Conservation (phyloP, 805 yeast genomes). For the Kregervanrija delftensis region DNA sequence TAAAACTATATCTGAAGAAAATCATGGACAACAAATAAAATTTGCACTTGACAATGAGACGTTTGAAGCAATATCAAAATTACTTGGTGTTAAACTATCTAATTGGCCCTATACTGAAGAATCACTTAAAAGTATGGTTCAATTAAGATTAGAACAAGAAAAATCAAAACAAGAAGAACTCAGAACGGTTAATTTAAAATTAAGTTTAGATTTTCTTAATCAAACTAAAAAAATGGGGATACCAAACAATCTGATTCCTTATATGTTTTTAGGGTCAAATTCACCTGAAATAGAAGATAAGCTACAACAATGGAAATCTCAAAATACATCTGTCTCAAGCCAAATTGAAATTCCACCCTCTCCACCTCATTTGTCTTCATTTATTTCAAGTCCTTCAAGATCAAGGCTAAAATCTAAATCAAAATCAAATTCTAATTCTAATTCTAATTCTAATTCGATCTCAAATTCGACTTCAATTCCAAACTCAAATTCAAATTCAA, state of each 20-base stretch:
- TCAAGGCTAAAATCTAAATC: not conserved
- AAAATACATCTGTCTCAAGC: not conserved
- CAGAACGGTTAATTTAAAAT: slow-evolving; percentile 26
- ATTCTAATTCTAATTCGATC: not conserved
- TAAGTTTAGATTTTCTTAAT: slow-evolving; percentile 32
- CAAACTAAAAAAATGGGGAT: slow-evolving; percentile 18
- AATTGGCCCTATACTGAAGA: slow-evolving; percentile 7
- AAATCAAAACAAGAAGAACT: slow-evolving; percentile 32
- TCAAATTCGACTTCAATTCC: not conserved
- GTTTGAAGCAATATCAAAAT: slow-evolving; percentile 2
- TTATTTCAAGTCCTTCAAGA: not conserved
- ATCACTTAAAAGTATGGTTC: slow-evolving; percentile 16
- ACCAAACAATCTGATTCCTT: slow-evolving; percentile 21
- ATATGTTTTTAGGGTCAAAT: slow-evolving; percentile 10
- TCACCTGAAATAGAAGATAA: not conserved
- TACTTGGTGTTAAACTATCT: slow-evolving; percentile 6
- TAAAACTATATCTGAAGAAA: no score
- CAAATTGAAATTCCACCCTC: not conserved
- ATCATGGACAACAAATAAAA: no score
- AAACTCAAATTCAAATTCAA: not conserved
- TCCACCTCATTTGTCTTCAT: slow-evolving; percentile 4
- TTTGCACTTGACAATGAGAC: no score
- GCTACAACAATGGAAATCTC: slow-evolving; percentile 4
- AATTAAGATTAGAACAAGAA: slow-evolving; percentile 36
- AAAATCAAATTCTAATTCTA: slow-evolving; percentile 1